Base-by-base conservation (phyloP, 163 green algal species). In the Volvox carteri region DNA sequence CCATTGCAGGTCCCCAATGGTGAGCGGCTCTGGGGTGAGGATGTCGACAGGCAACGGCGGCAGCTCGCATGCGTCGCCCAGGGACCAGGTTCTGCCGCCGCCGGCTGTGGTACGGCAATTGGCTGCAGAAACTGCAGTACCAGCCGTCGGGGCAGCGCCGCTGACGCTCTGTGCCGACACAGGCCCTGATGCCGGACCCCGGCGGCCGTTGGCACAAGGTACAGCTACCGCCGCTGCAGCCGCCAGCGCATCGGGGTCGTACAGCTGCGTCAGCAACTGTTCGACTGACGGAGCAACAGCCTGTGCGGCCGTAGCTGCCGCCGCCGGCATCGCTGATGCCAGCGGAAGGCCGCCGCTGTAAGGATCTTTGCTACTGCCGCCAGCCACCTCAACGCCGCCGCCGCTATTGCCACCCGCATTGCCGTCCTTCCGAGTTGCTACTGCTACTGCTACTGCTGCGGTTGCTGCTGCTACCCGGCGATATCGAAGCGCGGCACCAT, bases 231-330 rank as follows among this genome's bases (percentile, higher is more conserved):
- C 25, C 48, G 30, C n/a, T 4, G 50, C 48, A 25, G 18, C 25
- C 37, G 52, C 52, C 54, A 39, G 35, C 6, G 77, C 54, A 56
- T 18, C 18, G 39, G 77, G 77, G 44, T 85, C 77, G 52, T 74
- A 85, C 77, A 85, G 77, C 1, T 85, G 48, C n/a, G 25, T 19
- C 16, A 84, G 75, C 0, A 84, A 30, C 30, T 33, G 12, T 12
- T 84, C 75, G n/a, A 65, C 7, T 9, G n/a, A n/a, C n/a, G n/a
- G n/a, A n/a, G n/a, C n/a, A n/a, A n/a, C n/a, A n/a, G n/a, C n/a
- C n/a, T n/a, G n/a, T n/a, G n/a, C 1, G 0, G 73, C 44, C 25
- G 44, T 3, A 28, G 28, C 25, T 19, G 70, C 39, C 8, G 41
- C 70, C 21, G 4, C 70, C 65, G 65, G 33, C 65, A 23, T 23